Evolutionary conservation across 73 alveolate genomes (phyloP), one percentile per base, ranked within the genome.

Genomic region (Paramecium pentaurelia): DNA sequence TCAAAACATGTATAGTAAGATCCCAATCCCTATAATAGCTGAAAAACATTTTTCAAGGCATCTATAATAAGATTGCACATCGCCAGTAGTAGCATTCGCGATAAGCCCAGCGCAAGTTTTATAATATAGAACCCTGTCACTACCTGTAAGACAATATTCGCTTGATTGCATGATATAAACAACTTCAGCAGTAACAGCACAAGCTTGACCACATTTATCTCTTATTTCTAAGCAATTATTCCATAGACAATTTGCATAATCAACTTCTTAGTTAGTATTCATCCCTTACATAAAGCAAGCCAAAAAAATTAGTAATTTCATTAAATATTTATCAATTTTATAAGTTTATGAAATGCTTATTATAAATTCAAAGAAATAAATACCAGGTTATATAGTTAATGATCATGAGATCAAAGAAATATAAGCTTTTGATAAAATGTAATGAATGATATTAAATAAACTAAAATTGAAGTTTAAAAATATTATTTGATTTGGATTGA

Each of bases 131-230:
- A 73, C 60, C 12, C 20, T 73, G 20, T 73, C 87, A 34, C 40
- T 37, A 12, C 87, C 87, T 6, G 87, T 73, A n/a, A 37, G 38
- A 12, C 87, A 73, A 38, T 73, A 73, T 37, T 73, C 34, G 12
- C 60, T 73, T 20, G 40, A 37, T 73, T 73, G 22, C 47, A 30
- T 73, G 1, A 73, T 40, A 14, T 38, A 9, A 16, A 73, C 60
- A 36, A 73, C 87, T 73, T 73, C 60, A 14, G 87, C 87, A 16
- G 58, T 73, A 0, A 36, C 87, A 34, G 47, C 60, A 73, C 87
- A 73, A 1, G 40, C 87, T 22, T 20, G 1, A 11, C 34, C 87
- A 73, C 87, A 73, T 30, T 32, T 40, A 34, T 32, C 60, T 73
- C 87, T 73, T 34, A 73, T 11, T 8, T 34, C 40, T 73, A 27